Evolutionary conservation across 2,329 filamentous ascomycete species (phyloP).

Genomic region (Cladosporium sp.): DNA sequence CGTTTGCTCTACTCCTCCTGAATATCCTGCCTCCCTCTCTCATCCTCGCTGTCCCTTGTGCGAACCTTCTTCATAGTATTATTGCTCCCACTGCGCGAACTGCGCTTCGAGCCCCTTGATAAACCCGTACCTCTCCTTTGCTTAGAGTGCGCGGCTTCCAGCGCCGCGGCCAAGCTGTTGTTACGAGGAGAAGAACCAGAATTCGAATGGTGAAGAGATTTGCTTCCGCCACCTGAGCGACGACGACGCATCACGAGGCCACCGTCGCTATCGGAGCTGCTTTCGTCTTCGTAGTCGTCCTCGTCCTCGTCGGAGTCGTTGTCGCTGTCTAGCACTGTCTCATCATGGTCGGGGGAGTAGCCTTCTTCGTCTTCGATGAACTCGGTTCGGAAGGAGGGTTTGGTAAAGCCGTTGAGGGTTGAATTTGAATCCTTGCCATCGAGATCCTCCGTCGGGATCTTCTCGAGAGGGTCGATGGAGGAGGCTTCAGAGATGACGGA

Average conservation of each 20-base stretch:
- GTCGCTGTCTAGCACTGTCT: neutral
- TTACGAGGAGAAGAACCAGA: constrained; percentile 4
- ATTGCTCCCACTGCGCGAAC: constrained; percentile 45
- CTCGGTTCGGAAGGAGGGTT: constrained; percentile 14
- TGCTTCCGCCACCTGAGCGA: constrained; percentile 23
- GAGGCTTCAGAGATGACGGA: constrained; percentile 48
- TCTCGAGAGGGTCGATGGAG: constrained; percentile 34
- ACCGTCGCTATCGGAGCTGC: constrained; percentile 36
- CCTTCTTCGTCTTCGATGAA: constrained; percentile 28
- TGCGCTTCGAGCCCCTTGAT: constrained; percentile 34
- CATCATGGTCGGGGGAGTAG: constrained; percentile 34
- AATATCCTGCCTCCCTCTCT: constrained; percentile 20
- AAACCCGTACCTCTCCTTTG: constrained; percentile 28
- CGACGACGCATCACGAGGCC: constrained; percentile 37
- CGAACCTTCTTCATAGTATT: constrained; percentile 48
- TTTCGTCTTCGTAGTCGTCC: constrained; percentile 35
- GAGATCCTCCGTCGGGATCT: constrained; percentile 19
- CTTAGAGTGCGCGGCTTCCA: constrained; percentile 17
- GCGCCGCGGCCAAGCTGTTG: constrained; percentile 9
- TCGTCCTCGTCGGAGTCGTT: constrained; percentile 37
- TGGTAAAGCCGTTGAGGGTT: constrained; percentile 30
- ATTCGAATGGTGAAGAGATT: neutral
- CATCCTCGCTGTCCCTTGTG: constrained; percentile 26
- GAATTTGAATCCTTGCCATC: constrained; percentile 36
- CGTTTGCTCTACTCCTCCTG: constrained; percentile 17